These are phyloP conservation scores for Colletotrichum simmondsii DNA, from an alignment of 2,329 filamentous ascomycete species.

Conservation along the genomic window DNA sequence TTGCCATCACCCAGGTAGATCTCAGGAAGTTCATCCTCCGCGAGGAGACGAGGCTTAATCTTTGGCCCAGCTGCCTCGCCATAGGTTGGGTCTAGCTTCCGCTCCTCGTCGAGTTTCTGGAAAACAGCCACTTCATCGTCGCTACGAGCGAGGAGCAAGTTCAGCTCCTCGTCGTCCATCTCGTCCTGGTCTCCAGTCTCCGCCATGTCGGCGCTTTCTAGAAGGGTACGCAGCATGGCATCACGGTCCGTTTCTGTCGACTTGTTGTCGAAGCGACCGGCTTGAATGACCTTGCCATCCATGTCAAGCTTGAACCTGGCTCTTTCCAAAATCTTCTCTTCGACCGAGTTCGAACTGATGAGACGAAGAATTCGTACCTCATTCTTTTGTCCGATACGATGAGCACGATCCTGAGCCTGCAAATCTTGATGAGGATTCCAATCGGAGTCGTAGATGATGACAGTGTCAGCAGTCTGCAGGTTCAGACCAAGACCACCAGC, in stretches of 20 bases:
- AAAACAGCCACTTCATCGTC: conserved; percentile 84
- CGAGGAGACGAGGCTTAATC: conserved; percentile 81
- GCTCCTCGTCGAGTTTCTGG: conserved; percentile 84
- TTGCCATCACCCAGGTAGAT: conserved; percentile 92
- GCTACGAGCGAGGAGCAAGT: conserved; percentile 90
- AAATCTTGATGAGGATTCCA: conserved; percentile 99
- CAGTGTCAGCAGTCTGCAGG: conserved; percentile 95
- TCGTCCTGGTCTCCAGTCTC: conserved; percentile 85
- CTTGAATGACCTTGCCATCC: conserved; percentile 99
- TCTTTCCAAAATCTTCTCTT: conserved; percentile 97
- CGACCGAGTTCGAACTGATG: conserved; percentile 96
- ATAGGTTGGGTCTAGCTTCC: conserved; percentile 74
- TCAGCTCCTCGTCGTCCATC: conserved; percentile 98
- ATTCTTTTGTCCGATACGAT: conserved; percentile 99
- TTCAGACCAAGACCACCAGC: conserved; percentile 98
- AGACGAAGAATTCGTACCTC: conserved; percentile 96
- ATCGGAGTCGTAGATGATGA: conserved; percentile 99
- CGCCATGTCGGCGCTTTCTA: conserved; percentile 83
- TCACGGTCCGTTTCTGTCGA: conserved; percentile 98
- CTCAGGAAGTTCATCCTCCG: conserved; percentile 88
- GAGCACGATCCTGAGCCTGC: conserved; percentile 98
- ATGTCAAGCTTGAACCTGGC: conserved; percentile 98
- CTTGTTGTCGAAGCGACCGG: conserved; percentile 99
- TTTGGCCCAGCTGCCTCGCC: conserved; percentile 73
- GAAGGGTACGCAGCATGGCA: conserved; percentile 91